These are phyloP conservation scores for Adansonia gregorii DNA, from an alignment of 441 rosid genomes.

Conservation along the genomic window DNA sequence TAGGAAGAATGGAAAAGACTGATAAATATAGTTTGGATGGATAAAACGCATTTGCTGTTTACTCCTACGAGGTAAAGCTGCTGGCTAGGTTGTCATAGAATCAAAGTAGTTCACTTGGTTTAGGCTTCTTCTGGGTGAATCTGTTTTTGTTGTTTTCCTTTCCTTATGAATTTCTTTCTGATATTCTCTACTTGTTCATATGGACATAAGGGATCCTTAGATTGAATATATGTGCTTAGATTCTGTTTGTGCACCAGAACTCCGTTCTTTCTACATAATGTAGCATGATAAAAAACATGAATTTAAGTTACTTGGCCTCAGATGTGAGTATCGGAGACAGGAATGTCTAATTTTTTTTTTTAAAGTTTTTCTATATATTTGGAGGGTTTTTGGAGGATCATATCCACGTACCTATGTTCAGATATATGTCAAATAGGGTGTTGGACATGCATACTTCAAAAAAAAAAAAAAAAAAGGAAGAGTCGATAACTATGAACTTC, in stretches of 20 bases:
- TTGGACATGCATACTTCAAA: too few species aligned
- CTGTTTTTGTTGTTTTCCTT: slow-evolving; percentile 6
- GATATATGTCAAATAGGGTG: too few species aligned
- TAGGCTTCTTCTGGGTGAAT: not conserved
- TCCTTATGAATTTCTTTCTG: not conserved
- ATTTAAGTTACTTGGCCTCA: too few species aligned
- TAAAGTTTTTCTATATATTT: too few species aligned
- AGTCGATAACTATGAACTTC: too few species aligned
- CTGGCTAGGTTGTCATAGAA: not conserved
- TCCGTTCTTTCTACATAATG: not conserved
- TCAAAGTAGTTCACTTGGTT: slow-evolving; percentile 1
- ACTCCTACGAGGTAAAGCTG: not conserved
- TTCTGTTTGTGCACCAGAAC: not conserved
- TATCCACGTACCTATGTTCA: too few species aligned
- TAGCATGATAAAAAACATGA: too few species aligned
- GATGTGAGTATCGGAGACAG: too few species aligned
- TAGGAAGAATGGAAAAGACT: slow-evolving; percentile 4
- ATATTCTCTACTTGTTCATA: slow-evolving; percentile 5
- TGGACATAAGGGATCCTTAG: slow-evolving; percentile 1
- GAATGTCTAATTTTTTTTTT: too few species aligned
- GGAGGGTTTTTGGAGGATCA: too few species aligned
- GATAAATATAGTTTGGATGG: not conserved
- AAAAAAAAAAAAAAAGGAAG: too few species aligned
- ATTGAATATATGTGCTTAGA: not conserved
- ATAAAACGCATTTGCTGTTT: not conserved